Base-by-base conservation (phyloP, 805 yeast species). In the Yarrowia bubula region DNA sequence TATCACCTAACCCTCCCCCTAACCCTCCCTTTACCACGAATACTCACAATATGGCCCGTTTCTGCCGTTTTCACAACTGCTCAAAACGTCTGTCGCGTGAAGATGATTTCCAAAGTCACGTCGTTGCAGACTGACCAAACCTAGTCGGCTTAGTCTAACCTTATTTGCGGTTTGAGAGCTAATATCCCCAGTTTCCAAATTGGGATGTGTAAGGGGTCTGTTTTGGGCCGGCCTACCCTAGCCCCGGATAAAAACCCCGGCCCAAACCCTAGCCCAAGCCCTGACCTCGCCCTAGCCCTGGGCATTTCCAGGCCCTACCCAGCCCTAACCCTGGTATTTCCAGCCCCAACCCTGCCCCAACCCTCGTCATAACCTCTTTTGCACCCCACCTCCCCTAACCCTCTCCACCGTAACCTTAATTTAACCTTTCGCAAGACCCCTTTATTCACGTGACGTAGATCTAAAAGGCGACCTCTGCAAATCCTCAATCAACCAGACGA, bases 101-200 rank as follows among this genome's bases (percentile, higher is more conserved):
- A 48, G 55, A 47, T 33, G 55, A 33, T 48, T 35, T 48, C 55
- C 41, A 13, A 28, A 35, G 55, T 48, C 55, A 48, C 55, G 55
- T 48, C 55, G 55, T 48, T 48, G 41, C 55, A 48, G 55, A 48
- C 41, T 18, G 13, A 33, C 55, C 55, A 48, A 18, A 13, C 9
- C 15, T 17, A 35, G 14, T 4, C 35, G 51, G 39, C 8, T 35
- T 48, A 48, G 38, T 35, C 17, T 18, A 48, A 48, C 41, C 41
- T 48, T 35, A 22, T 22, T 22, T 22, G 28, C 28, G 14, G 32
- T 9, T 22, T 11, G n/a, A 31, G 32, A 33, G 32, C 13, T 35
- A 31, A 15, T 31, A 10, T 35, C 32, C 15, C 55, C 41, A 35
- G 39, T 39, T 48, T 48, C 53, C 53, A 10, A 32, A 32, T 48